A percentile compares a stretch with the other conserved stretches of the same genome.
phyloP scores from a whole-genome alignment of 192 early-diverging fungal species.

The Diversispora eburnea region DNA sequence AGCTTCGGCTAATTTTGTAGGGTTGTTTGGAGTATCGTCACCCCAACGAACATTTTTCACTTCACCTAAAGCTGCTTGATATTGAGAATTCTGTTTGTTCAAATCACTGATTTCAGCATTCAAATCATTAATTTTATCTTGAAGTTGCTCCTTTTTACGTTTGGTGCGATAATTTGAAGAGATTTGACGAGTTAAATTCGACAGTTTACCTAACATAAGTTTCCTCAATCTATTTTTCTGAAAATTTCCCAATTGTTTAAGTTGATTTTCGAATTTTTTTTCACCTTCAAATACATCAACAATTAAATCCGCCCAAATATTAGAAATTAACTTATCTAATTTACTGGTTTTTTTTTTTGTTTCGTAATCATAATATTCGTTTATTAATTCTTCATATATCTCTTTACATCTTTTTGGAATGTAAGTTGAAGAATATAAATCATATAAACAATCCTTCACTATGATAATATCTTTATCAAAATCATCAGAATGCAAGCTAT shows the following conservation, averaged over 20 bases:
- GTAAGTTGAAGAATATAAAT: not conserved
- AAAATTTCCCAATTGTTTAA: too few relatives aligned
- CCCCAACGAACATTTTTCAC: not conserved
- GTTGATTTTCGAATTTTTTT: too few relatives aligned
- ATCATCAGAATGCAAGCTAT: not conserved
- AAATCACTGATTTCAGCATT: not conserved
- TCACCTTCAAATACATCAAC: too few relatives aligned
- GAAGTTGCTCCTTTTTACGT: not conserved
- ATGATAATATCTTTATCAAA: too few relatives aligned
- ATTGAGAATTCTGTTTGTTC: not conserved
- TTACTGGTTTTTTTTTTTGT: too few relatives aligned
- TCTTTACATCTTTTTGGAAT: too few relatives aligned
- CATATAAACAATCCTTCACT: not conserved
- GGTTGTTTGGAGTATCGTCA: conserved; percentile 25
- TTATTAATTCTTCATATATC: too few relatives aligned
- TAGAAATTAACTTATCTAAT: too few relatives aligned
- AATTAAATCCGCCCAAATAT: too few relatives aligned
- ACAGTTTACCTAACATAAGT: too few relatives aligned
- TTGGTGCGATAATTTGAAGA: not conserved
- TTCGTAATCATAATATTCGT: too few relatives aligned
- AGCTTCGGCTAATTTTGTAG: not conserved
- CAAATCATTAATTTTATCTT: not conserved
- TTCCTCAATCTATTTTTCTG: too few relatives aligned
- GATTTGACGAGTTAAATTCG: not conserved
- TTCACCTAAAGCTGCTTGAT: conserved; percentile 12